Percentiles rank a stretch among this genome's conserved stretches.
Conservation (phyloP, 2,329 filamentous ascomycete species). For the Bipolaris zeicola region DNA sequence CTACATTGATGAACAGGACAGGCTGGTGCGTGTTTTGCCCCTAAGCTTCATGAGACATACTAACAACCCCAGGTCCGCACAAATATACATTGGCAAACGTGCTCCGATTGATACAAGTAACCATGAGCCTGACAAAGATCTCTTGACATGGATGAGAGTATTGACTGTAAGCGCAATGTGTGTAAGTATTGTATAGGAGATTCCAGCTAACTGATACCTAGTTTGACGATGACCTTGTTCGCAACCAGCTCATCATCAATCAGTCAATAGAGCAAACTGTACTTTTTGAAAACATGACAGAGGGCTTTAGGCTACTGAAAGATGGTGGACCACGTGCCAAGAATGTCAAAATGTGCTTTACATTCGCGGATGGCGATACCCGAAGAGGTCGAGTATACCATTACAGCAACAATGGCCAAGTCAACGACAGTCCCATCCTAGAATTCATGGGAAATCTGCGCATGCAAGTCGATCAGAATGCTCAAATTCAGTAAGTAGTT, state of each 20-base stretch:
- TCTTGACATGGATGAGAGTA: constrained; percentile 79
- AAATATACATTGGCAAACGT: constrained; percentile 68
- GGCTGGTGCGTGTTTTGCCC: constrained; percentile 4
- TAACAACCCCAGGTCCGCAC: constrained; percentile 49
- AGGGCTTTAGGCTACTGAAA: constrained; percentile 74
- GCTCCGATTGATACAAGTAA: constrained; percentile 62
- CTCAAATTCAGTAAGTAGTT: constrained; percentile 61
- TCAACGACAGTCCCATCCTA: constrained; percentile 59
- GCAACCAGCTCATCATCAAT: constrained; percentile 82
- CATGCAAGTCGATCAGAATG: constrained; percentile 79
- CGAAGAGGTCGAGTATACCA: constrained; percentile 60
- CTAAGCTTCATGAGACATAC: neutral
- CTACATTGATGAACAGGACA: constrained; percentile 62
- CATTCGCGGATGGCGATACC: constrained; percentile 67
- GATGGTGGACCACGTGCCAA: constrained; percentile 54
- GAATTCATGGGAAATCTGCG: constrained; percentile 63
- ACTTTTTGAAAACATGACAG: constrained; percentile 69
- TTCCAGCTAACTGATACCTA: constrained; percentile 45
- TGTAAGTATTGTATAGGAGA: neutral
- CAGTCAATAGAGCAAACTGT: constrained; percentile 83
- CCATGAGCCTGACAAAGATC: constrained; percentile 75
- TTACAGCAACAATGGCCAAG: constrained; percentile 50
- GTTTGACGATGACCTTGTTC: constrained; percentile 79
- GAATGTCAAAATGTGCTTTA: constrained; percentile 76
- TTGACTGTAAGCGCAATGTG: constrained; percentile 60